Evolutionary conservation across 1,139 yeast genomes (phyloP), one percentile per base, ranked within the genome.

Genomic region (Yamadazyma diospyri): DNA sequence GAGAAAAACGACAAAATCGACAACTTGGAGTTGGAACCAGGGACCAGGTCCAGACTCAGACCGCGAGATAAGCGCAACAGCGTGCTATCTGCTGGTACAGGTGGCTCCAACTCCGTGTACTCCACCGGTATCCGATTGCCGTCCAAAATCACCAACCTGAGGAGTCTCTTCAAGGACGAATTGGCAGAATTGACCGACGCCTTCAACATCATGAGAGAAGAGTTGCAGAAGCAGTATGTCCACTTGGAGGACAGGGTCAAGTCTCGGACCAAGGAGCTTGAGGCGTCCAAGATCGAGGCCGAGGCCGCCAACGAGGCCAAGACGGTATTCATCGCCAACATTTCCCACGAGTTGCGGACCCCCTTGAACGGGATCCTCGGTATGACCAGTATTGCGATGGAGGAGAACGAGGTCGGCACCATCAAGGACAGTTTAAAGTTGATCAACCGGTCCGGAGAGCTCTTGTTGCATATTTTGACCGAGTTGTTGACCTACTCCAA

Each of bases 291-390:
- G 48, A 72, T 84, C 22, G 87, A 84, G 53, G 97, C 97, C 0
- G 97, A 89, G 58, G 76, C 82, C 23, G 97, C 98, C 2, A 89
- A 87, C 57, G 96, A 87, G 49, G 95, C 97, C 6, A 89, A 89
- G 50, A 85, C 96, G 0, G 86, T 87, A 11, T 92, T 92, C 56
- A 88, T 92, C 55, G 97, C 97, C 13, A 92, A 89, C 54, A 88
- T 92, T 23, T 88, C 97, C 0, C 97, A 92, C 54, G 98, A 92
- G 59, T 70, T 92, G 51, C 72, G 97, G 45, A 92, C 98, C 0
- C 98, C 98, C 1, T 65, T 92, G 46, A 92, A 92, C 57, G 98
- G 97, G 53, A 92, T 92, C 27, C 64, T 92, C 37, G 98, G 98
- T 36, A 86, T 92, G 95, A 85, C 97, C 0, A 84, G 95, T 2